Percentiles rank a stretch among this genome's conserved stretches.
phyloP scores from a whole-genome alignment of 768 basidiomycete species.

The Chalciporus pseudorubinellus region DNA sequence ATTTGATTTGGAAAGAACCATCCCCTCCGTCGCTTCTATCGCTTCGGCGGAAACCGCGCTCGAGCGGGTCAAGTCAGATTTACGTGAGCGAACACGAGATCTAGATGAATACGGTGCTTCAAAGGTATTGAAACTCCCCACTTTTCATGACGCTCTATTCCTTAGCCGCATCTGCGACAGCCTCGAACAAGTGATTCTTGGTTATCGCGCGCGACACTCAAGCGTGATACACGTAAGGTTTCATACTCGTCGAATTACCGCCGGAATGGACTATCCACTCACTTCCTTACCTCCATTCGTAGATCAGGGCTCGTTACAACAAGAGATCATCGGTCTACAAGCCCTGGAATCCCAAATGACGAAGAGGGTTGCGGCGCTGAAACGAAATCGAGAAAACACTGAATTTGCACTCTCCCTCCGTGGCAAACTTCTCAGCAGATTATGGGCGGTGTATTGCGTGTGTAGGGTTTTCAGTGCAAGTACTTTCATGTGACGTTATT shows the following conservation, averaged over 20 bases:
- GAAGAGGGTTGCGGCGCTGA: constrained; percentile 51
- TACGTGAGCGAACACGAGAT: constrained; percentile 36
- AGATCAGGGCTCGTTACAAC: constrained; percentile 41
- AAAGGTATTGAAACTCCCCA: constrained; percentile 20
- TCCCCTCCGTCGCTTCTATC: constrained; percentile 34
- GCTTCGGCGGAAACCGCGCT: constrained; percentile 56
- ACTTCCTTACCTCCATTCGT: not conserved
- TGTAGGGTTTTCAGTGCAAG: constrained; percentile 61
- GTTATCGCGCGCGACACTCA: constrained; percentile 30
- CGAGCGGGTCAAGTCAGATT: constrained; percentile 57
- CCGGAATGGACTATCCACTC: not conserved
- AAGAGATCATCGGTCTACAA: constrained; percentile 64
- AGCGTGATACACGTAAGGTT: constrained; percentile 32
- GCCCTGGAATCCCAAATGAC: constrained; percentile 69
- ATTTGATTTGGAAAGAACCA: constrained; percentile 17
- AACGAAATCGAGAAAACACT: constrained; percentile 46
- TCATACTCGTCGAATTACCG: constrained; percentile 6
- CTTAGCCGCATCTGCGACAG: constrained; percentile 14
- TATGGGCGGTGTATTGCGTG: constrained; percentile 69
- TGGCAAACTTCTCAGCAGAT: constrained; percentile 48
- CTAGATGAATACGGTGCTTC: constrained; percentile 22
- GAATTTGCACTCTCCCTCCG: constrained; percentile 52
- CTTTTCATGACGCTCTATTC: not conserved
- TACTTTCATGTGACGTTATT: constrained; percentile 14
- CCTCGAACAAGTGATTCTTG: constrained; percentile 26